phyloP scores from a whole-genome alignment of 106 monocot genomes.

The Ottelia alismoides region DNA sequence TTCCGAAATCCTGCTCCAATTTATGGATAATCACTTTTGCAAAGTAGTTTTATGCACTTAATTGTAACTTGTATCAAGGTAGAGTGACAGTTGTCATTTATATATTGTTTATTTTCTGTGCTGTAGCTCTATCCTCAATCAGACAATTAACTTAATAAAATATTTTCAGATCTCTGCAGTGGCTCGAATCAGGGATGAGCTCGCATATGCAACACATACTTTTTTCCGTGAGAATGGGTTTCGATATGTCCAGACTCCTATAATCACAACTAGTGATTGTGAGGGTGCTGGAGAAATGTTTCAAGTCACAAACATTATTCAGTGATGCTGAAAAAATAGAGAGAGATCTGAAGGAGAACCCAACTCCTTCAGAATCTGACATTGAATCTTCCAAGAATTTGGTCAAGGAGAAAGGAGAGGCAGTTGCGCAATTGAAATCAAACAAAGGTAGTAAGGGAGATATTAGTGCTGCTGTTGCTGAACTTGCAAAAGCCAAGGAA shows the following conservation, averaged over 20 bases:
- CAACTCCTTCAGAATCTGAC: too few relatives aligned
- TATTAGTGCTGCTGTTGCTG: slow-evolving; percentile 28
- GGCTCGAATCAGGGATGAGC: slow-evolving; percentile 28
- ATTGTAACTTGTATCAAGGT: too few relatives aligned
- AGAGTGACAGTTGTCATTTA: too few relatives aligned
- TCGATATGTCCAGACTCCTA: slow-evolving; percentile 46
- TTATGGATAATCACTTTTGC: too few relatives aligned
- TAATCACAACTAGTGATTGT: slow-evolving; percentile 30
- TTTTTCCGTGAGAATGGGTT: slow-evolving; percentile 61
- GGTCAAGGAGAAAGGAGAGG: slow-evolving; percentile 36
- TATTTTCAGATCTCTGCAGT: slow-evolving; percentile 50
- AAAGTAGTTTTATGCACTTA: too few relatives aligned
- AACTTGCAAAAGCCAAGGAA: slow-evolving; percentile 46
- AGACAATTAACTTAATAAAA: too few relatives aligned
- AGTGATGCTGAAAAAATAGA: slow-evolving; percentile 10
- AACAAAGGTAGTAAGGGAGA: slow-evolving; percentile 46
- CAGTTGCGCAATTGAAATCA: slow-evolving; percentile 46
- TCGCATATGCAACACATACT: slow-evolving; percentile 23
- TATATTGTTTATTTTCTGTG: too few relatives aligned
- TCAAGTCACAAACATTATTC: slow-evolving; percentile 27
- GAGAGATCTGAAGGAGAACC: too few relatives aligned
- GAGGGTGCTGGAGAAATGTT: slow-evolving; percentile 13
- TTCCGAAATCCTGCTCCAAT: too few relatives aligned
- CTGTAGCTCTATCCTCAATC: too few relatives aligned
- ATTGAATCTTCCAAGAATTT: slow-evolving; percentile 30